A percentile compares a stretch with the other conserved stretches of the same genome.
Conservation (phyloP, 495 filamentous ascomycete genomes). For the Tuber calosporum region DNA sequence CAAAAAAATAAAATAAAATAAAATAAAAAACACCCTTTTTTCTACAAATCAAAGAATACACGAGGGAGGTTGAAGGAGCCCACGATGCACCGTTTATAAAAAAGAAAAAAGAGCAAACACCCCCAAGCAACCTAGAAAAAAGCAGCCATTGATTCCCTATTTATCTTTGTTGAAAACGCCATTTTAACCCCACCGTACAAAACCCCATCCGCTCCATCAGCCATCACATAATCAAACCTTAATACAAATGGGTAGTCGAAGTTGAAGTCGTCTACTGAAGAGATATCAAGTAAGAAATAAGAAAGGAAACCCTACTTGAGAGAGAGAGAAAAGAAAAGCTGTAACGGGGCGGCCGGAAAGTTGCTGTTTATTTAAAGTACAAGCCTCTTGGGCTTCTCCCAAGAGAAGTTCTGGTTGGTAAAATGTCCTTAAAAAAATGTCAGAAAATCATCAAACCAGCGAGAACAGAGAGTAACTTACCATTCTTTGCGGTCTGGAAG, state of each 20-base stretch:
- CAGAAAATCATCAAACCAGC: slow-evolving; percentile 5
- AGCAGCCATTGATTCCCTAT: slow-evolving; percentile 28
- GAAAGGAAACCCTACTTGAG: slow-evolving; percentile 22
- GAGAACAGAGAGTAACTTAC: slow-evolving; percentile 40
- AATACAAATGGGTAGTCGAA: slow-evolving; percentile 32
- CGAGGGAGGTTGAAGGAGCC: slow-evolving; percentile 38
- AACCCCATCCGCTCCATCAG: slow-evolving; percentile 25
- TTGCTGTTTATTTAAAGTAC: slow-evolving; percentile 58
- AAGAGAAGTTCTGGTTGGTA: slow-evolving; percentile 93
- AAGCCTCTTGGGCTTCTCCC: slow-evolving; percentile 96
- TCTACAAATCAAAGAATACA: slow-evolving; percentile 33
- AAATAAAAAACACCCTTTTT: neutral
- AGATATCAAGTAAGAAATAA: slow-evolving; percentile 19
- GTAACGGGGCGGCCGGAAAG: slow-evolving; percentile 27
- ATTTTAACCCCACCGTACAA: slow-evolving; percentile 28
- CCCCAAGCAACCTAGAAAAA: slow-evolving; percentile 9
- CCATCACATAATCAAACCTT: slow-evolving; percentile 22
- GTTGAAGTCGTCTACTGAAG: slow-evolving; percentile 39
- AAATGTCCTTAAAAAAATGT: slow-evolving; percentile 56
- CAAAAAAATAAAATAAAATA: no score
- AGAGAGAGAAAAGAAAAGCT: slow-evolving; percentile 13
- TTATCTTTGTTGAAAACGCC: slow-evolving; percentile 42
- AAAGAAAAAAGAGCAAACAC: slow-evolving; percentile 21
- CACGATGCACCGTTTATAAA: slow-evolving; percentile 29
- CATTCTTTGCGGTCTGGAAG: slow-evolving; percentile 96